Percentiles rank a stretch among this genome's conserved stretches.
These are phyloP conservation scores for Vigna trinervia DNA, from an alignment of 306 rosid genomes.

Conservation along the genomic window DNA sequence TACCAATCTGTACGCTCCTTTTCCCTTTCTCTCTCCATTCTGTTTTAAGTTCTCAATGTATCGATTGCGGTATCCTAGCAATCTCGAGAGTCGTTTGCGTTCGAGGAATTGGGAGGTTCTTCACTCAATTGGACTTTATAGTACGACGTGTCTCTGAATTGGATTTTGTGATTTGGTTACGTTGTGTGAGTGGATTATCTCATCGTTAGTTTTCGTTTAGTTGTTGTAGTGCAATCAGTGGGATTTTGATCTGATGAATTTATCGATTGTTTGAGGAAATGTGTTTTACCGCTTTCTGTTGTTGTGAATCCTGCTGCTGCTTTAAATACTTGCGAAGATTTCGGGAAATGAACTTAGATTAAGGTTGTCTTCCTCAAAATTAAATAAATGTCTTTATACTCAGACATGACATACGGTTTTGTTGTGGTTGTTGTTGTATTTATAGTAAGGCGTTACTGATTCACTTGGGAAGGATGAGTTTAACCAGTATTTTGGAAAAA, in stretches of 20 bases:
- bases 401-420: not conserved
- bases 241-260: conserved; percentile 17
- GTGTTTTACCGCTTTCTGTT: conserved; percentile 8
- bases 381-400: not conserved
- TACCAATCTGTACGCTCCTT: conserved; percentile 65
- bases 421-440: too few relatives aligned
- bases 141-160: not conserved
- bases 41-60: not conserved
- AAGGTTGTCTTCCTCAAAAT: not conserved
- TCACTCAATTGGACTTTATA: not conserved
- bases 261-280: conserved; percentile 21
- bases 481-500: not conserved
- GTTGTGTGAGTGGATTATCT: not conserved
- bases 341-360: not conserved
- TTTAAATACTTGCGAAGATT: not conserved
- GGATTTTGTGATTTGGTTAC: not conserved
- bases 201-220: conserved; percentile 3
- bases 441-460: not conserved
- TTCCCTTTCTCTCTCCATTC: not conserved
- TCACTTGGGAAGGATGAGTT: conserved; percentile 21
- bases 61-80: not conserved
- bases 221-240: not conserved
- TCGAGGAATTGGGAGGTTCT: conserved; percentile 25
- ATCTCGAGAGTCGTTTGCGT: conserved; percentile 34
- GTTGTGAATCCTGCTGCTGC: not conserved